Evolutionary conservation across 2,329 filamentous ascomycete genomes (phyloP).

Genomic region (Trichoderma arundinaceum): DNA sequence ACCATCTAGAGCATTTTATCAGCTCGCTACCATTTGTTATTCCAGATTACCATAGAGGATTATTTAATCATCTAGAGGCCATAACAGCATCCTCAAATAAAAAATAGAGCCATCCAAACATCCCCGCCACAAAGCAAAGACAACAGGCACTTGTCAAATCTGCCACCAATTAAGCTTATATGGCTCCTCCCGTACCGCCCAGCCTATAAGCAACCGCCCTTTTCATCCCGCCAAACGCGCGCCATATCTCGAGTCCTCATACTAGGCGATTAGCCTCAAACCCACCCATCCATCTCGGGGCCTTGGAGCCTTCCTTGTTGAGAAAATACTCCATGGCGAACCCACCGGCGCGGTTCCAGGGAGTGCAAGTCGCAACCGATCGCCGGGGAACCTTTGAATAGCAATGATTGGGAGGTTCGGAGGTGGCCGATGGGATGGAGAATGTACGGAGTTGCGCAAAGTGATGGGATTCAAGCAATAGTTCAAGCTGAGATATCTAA

Average conservation of each 20-base stretch:
- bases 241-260: neutral
- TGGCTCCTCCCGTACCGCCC: conserved; percentile 1
- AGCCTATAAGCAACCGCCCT: neutral
- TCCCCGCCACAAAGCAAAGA: neutral
- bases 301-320: neutral
- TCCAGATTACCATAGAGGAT: too few species aligned
- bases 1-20: too few species aligned
- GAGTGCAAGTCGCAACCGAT: neutral
- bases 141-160: neutral
- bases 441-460: neutral
- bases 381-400: neutral
- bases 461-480: too few species aligned
- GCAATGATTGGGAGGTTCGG: neutral
- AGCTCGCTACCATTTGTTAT: too few species aligned
- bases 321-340: neutral
- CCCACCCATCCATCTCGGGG: neutral
- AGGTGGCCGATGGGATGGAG: neutral
- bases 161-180: conserved; percentile 12
- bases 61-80: too few species aligned
- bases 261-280: neutral
- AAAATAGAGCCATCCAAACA: neutral
- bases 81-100: neutral
- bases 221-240: neutral
- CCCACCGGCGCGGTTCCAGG: neutral
- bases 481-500: too few species aligned